These are phyloP conservation scores for Xylaria arbuscula DNA, from an alignment of 2,329 filamentous ascomycete species.

Conservation along the genomic window DNA sequence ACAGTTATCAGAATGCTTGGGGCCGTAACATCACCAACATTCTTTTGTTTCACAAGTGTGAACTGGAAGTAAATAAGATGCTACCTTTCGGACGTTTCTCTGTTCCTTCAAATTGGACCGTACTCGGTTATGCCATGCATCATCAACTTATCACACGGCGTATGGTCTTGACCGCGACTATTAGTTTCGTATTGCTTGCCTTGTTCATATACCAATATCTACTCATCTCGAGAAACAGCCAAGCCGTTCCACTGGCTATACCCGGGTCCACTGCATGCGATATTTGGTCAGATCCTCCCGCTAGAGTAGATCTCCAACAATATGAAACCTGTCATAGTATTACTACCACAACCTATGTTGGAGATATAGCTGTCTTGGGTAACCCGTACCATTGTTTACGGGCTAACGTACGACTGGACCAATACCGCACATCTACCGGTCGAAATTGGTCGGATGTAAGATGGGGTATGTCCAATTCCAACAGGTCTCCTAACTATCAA, in stretches of 20 bases:
- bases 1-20: background rate
- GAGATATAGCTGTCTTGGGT: slow-evolving; percentile 28
- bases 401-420: slow-evolving; percentile 26
- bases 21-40: background rate
- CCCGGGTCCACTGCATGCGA: background rate
- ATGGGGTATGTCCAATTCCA: slow-evolving; percentile 34
- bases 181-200: background rate
- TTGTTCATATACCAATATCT: slow-evolving; percentile 8
- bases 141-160: background rate
- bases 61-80: background rate
- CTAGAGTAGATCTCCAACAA: background rate
- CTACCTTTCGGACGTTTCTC: background rate
- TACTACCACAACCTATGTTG: slow-evolving; percentile 22
- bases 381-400: slow-evolving; percentile 25
- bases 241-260: background rate
- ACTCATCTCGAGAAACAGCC: background rate
- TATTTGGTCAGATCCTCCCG: background rate
- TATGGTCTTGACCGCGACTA: background rate
- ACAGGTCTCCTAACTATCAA: background rate
- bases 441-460: slow-evolving; percentile 37
- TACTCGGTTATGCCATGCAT: slow-evolving; percentile 1
- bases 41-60: background rate
- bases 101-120: background rate
- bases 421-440: slow-evolving; percentile 20
- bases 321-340: slow-evolving; percentile 12